Percentiles rank a stretch among this genome's conserved stretches.
Conservation (phyloP, 495 filamentous ascomycete species). For the Schizothecium vesticola region DNA sequence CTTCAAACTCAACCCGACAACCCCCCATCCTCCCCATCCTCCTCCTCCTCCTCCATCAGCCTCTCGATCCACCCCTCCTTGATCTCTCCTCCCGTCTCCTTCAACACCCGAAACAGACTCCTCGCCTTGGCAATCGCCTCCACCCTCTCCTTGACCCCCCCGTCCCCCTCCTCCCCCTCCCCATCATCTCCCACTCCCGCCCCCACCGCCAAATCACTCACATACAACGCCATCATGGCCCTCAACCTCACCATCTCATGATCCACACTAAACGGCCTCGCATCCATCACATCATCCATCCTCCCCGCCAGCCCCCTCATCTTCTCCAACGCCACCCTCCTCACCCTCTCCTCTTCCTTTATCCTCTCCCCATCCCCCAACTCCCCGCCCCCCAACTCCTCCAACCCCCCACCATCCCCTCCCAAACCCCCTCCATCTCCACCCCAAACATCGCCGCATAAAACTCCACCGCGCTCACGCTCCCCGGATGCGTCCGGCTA, state of each 20-base stretch:
- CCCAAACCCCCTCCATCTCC: constrained; percentile 36
- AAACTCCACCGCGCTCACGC: constrained; percentile 35
- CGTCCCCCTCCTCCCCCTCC: constrained; percentile 15
- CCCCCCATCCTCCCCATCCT: constrained; percentile 17
- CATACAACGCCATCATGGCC: constrained; percentile 63
- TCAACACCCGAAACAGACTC: constrained; percentile 24
- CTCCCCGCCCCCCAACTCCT: constrained; percentile 10
- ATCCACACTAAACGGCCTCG: constrained; percentile 58
- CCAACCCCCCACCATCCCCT: constrained; percentile 20
- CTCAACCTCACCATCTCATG: constrained; percentile 54
- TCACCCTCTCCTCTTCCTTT: constrained; percentile 21
- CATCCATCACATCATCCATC: constrained; percentile 60
- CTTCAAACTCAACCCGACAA: not conserved
- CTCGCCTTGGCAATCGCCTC: constrained; percentile 27
- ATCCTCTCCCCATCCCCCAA: constrained; percentile 5
- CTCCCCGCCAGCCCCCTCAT: constrained; percentile 50
- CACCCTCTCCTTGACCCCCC: constrained; percentile 18
- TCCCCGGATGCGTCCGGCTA: constrained; percentile 23
- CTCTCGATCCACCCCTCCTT: constrained; percentile 25
- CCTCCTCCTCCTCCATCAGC: constrained; percentile 24
- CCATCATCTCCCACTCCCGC: constrained; percentile 6
- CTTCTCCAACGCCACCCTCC: constrained; percentile 21
- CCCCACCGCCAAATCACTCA: constrained; percentile 51
- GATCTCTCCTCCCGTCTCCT: constrained; percentile 24
- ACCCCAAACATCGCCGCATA: constrained; percentile 35